Conservation (phyloP, 129 eudicot genomes). For the Calendula officinalis region DNA sequence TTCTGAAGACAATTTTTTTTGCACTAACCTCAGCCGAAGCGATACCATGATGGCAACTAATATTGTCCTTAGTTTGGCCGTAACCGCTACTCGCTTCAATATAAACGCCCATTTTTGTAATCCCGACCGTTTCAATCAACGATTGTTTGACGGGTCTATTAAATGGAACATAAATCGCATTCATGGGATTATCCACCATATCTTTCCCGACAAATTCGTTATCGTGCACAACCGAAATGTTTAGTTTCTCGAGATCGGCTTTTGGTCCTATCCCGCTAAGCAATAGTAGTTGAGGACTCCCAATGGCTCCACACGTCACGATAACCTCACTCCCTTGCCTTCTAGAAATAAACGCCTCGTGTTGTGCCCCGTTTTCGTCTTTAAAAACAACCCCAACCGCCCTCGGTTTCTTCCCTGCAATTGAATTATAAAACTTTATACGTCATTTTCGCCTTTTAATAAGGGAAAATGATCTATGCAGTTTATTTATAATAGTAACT, state of each 20-base stretch:
- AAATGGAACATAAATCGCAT: constrained; percentile 65
- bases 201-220: constrained; percentile 76
- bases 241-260: constrained; percentile 58
- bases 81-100: constrained; percentile 79
- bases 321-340: constrained; percentile 64
- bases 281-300: constrained; percentile 86
- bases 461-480: no score
- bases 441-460: constrained; percentile 53
- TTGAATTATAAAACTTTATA: neutral
- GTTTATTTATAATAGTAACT: neutral
- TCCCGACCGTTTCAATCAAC: constrained; percentile 63
- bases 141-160: constrained; percentile 57
- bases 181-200: constrained; percentile 82
- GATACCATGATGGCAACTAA: constrained; percentile 55
- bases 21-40: constrained; percentile 70
- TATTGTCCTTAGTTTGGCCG: constrained; percentile 57
- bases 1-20: no score
- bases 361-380: constrained; percentile 69
- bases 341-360: constrained; percentile 57
- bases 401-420: constrained; percentile 63
- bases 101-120: constrained; percentile 64
- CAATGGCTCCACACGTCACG: constrained; percentile 83
- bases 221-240: constrained; percentile 58
- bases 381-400: constrained; percentile 81
- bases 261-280: constrained; percentile 93